A percentile compares a stretch with the other conserved stretches of the same genome.
phyloP scores from a whole-genome alignment of 495 filamentous ascomycete genomes.

The Penicillium soppii region DNA sequence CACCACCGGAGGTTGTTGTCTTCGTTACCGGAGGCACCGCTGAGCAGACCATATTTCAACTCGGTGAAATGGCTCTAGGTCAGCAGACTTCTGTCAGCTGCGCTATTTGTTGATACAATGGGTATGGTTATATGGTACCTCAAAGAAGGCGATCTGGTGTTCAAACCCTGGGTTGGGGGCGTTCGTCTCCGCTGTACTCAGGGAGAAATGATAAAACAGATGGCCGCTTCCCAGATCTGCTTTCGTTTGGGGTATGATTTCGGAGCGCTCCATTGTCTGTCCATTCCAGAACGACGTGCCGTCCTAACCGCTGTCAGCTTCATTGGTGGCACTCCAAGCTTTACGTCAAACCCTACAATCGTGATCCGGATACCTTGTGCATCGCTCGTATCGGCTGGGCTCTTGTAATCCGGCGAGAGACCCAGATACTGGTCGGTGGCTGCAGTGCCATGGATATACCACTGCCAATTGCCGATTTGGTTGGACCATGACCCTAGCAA shows the following conservation, averaged over 20 bases:
- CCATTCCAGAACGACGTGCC: conserved; percentile 62
- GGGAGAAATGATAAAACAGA: conserved; percentile 69
- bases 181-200: conserved; percentile 59
- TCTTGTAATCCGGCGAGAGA: conserved; percentile 57
- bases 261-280: conserved; percentile 58
- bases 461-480: conserved; percentile 68
- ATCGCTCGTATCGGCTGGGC: conserved; percentile 62
- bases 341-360: conserved; percentile 42
- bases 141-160: conserved; percentile 75
- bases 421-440: conserved; percentile 58
- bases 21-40: conserved; percentile 35
- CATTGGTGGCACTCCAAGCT: background rate
- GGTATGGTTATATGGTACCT: conserved; percentile 12
- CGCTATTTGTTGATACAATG: too few relatives aligned
- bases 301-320: conserved; percentile 29
- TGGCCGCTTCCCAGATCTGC: conserved; percentile 60
- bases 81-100: conserved; percentile 5
- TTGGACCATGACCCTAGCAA: conserved; percentile 59
- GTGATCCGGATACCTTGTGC: conserved; percentile 67
- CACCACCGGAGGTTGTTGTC: conserved; percentile 56
- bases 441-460: conserved; percentile 67
- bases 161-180: conserved; percentile 59
- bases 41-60: conserved; percentile 61
- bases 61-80: conserved; percentile 69
- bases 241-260: conserved; percentile 69